A percentile compares a stretch with the other conserved stretches of the same genome.
Conservation (phyloP, 129 eudicot species). For the Dittrichia graveolens region DNA sequence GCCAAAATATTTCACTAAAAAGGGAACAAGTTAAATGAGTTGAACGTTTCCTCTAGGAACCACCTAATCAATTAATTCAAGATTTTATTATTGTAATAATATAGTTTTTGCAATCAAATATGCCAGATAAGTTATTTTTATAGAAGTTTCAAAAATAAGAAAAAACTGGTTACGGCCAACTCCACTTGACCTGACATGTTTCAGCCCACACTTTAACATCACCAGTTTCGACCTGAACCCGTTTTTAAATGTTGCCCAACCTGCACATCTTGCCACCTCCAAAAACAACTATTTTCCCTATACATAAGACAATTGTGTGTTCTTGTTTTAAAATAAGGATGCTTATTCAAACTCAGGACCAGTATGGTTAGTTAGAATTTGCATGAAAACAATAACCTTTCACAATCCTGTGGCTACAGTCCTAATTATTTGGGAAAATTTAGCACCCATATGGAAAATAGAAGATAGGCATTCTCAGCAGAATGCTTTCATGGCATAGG, state of each 20-base stretch:
- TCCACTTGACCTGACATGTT: background rate
- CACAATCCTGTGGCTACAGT: conserved; percentile 1
- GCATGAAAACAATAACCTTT: conserved; percentile 8
- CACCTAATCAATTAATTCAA: background rate
- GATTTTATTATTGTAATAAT: background rate
- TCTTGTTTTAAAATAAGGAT: background rate
- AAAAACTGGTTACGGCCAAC: background rate
- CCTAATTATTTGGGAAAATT: background rate
- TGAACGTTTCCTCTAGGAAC: background rate
- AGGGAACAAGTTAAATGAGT: background rate
- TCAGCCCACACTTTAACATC: background rate
- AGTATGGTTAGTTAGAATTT: background rate
- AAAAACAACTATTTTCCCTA: background rate
- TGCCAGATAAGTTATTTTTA: background rate
- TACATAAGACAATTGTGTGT: background rate
- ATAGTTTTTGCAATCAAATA: background rate
- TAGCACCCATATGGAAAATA: background rate
- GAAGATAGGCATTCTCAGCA: background rate
- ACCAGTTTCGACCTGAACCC: background rate
- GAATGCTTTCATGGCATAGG: background rate
- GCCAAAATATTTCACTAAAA: background rate
- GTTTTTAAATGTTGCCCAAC: background rate
- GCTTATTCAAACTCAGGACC: background rate
- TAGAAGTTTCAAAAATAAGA: background rate
- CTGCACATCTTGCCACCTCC: background rate